Conservation (phyloP, 2,329 filamentous ascomycete genomes). For the Ascochyta koolunga region DNA sequence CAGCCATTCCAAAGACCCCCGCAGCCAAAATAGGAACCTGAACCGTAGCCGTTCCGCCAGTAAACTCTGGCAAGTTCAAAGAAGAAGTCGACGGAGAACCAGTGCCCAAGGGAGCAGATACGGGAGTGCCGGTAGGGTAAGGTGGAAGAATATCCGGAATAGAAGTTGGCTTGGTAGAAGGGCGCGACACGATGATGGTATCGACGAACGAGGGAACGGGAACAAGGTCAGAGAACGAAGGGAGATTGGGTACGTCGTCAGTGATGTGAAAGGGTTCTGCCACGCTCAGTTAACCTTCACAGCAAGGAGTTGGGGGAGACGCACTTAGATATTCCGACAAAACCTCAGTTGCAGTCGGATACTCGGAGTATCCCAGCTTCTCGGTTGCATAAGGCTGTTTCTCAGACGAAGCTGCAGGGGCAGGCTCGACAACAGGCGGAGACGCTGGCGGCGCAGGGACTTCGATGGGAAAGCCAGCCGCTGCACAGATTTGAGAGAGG, state of each 20-base stretch:
- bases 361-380: slow-evolving; percentile 2
- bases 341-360: slow-evolving; percentile 1
- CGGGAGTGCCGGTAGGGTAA: slow-evolving; percentile 13
- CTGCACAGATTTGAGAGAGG: slow-evolving; percentile 34
- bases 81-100: slow-evolving; percentile 1
- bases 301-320: neutral
- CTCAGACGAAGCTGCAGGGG: slow-evolving; percentile 4
- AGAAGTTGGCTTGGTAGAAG: slow-evolving; percentile 3
- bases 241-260: slow-evolving; percentile 5
- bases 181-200: slow-evolving; percentile 6
- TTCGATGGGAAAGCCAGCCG: slow-evolving; percentile 31
- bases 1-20: slow-evolving; percentile 27
- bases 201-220: slow-evolving; percentile 9
- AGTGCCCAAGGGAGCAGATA: slow-evolving; percentile 12
- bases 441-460: slow-evolving; percentile 11
- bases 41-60: slow-evolving; percentile 24
- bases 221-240: neutral
- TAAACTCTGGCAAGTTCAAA: slow-evolving; percentile 20
- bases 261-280: neutral
- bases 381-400: neutral
- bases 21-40: slow-evolving; percentile 23
- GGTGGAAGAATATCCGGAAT: slow-evolving; percentile 9
- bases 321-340: neutral
- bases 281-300: neutral
- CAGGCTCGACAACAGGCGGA: neutral